Conservation (phyloP, 148 eudicot genomes). For the Persicaria tinctoria region DNA sequence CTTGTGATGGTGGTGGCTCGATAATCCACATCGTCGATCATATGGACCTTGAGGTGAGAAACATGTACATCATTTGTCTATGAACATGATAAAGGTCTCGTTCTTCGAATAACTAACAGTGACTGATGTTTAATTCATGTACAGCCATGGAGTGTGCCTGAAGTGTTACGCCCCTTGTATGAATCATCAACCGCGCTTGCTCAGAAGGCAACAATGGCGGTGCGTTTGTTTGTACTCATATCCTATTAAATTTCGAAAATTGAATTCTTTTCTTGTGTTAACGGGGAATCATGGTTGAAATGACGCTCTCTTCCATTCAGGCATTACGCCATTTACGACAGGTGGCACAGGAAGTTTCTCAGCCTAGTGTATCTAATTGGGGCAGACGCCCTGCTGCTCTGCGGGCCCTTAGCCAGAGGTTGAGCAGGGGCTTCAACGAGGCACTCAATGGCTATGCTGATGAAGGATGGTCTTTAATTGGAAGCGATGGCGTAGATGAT, state of each 20-base stretch:
- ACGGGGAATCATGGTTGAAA: neutral
- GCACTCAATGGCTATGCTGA: constrained; percentile 76
- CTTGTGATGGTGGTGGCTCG: constrained; percentile 84
- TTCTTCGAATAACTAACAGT: neutral
- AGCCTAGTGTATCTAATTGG: constrained; percentile 55
- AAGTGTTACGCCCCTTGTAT: constrained; percentile 72
- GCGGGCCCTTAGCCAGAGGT: constrained; percentile 68
- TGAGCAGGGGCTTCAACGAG: constrained; percentile 86
- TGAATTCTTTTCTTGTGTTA: neutral
- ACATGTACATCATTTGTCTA: neutral
- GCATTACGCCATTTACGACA: constrained; percentile 75
- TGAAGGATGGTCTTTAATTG: constrained; percentile 82
- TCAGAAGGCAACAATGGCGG: constrained; percentile 77
- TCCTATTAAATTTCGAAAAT: neutral
- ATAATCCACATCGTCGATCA: constrained; percentile 82
- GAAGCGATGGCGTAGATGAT: constrained; percentile 75
- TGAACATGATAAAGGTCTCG: neutral
- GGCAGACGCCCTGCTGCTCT: constrained; percentile 75
- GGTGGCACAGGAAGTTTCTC: constrained; percentile 71
- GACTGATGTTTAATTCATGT: neutral
- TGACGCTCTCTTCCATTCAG: constrained; percentile 25
- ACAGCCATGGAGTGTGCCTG: constrained; percentile 82
- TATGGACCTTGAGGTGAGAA: constrained; percentile 61
- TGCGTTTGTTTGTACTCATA: constrained; percentile 10
- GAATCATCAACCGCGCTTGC: constrained; percentile 72